Conservation (phyloP, 2,329 filamentous ascomycete species). For the Ceratocystis ficicola region DNA sequence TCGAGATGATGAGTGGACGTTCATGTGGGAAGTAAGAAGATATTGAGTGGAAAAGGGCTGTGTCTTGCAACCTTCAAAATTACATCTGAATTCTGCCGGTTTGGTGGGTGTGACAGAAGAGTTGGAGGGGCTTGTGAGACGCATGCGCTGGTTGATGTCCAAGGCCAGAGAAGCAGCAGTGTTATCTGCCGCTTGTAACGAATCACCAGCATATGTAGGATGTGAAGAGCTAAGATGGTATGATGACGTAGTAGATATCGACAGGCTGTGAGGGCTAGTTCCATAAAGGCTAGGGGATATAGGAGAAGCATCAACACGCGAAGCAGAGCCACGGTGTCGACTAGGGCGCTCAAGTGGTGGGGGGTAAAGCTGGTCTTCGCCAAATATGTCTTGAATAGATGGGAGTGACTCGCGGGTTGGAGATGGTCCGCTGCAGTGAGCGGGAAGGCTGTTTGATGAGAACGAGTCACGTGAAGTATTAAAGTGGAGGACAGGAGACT, state of each 20-base stretch:
- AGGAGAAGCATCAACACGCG: conserved; percentile 13
- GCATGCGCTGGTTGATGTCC: conserved; percentile 14
- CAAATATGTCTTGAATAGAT: conserved; percentile 16
- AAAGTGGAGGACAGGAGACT: neutral
- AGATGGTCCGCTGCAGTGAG: neutral
- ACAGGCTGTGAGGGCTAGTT: conserved; percentile 17
- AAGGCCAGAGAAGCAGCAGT: conserved; percentile 1
- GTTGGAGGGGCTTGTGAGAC: conserved; percentile 13
- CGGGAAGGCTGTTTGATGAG: conserved; percentile 11
- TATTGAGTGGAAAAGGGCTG: conserved; percentile 65
- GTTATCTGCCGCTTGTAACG: neutral
- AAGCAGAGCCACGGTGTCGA: conserved; percentile 10
- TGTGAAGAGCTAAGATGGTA: conserved; percentile 21
- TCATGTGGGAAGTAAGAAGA: conserved; percentile 67
- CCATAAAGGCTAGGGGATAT: conserved; percentile 14
- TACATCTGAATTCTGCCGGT: conserved; percentile 16
- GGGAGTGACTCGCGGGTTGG: conserved; percentile 4
- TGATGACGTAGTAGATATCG: conserved; percentile 8
- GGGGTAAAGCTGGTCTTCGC: conserved; percentile 11
- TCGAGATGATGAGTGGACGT: conserved; percentile 53
- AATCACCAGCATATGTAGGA: conserved; percentile 14
- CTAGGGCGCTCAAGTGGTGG: neutral
- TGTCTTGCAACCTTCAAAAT: conserved; percentile 52
- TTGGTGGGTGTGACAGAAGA: conserved; percentile 10
- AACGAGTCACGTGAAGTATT: conserved; percentile 3